Evolutionary conservation across 2,329 filamentous ascomycete genomes (phyloP).

Genomic region (Aspergillus sergii): DNA sequence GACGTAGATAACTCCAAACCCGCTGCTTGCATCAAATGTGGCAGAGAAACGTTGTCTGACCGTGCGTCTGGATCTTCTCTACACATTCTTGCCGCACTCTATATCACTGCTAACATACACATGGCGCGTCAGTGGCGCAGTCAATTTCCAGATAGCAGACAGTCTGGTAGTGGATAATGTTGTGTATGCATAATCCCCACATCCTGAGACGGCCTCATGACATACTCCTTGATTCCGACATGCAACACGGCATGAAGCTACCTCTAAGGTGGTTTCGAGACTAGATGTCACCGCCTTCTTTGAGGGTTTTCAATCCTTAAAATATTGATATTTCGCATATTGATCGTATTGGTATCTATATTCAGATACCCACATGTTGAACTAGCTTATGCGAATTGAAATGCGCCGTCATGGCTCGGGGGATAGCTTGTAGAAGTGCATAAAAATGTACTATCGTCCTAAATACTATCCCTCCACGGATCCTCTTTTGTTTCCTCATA

Average conservation of each 20-base stretch:
- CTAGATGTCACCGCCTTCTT: too few relatives aligned
- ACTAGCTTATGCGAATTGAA: neutral
- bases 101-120: too few relatives aligned
- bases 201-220: neutral
- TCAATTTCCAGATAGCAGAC: rapidly evolving
- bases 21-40: neutral
- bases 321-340: too few relatives aligned
- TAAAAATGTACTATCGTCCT: neutral
- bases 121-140: too few relatives aligned
- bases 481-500: too few relatives aligned
- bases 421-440: neutral
- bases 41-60: neutral
- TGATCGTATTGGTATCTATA: neutral
- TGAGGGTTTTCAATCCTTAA: too few relatives aligned
- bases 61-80: neutral
- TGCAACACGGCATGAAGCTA: too few relatives aligned
- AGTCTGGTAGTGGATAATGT: neutral
- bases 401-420: neutral
- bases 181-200: neutral
- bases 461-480: neutral
- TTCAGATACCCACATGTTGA: neutral
- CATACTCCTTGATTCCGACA: too few relatives aligned
- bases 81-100: neutral
- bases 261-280: too few relatives aligned
- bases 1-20: too few relatives aligned